phyloP scores from a whole-genome alignment of 306 rosid genomes.

The Quercus dentata region DNA sequence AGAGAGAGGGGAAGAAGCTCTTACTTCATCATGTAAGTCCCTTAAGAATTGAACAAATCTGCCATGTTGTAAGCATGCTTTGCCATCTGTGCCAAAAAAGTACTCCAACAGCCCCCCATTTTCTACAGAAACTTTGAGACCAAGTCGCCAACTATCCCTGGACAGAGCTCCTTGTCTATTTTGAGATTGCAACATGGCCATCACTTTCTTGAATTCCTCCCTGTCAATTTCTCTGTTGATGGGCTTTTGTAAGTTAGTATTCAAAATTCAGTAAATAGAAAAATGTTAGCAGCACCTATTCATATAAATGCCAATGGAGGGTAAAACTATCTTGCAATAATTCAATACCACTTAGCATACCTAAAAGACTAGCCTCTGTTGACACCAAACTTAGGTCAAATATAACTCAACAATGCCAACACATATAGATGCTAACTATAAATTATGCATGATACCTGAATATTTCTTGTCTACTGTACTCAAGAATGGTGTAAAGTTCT shows the following conservation, averaged over 20 bases:
- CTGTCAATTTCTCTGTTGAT: constrained; percentile 56
- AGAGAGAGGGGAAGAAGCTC: not conserved
- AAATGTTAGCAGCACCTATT: not conserved
- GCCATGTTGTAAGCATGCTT: constrained; percentile 41
- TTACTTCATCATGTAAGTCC: constrained; percentile 66
- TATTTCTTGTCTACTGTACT: too few species aligned
- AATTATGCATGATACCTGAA: too few species aligned
- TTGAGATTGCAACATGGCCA: constrained; percentile 67
- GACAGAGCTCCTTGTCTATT: constrained; percentile 56
- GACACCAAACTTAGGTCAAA: not conserved
- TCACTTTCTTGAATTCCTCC: constrained; percentile 72
- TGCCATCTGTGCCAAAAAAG: constrained; percentile 75
- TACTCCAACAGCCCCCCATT: constrained; percentile 65
- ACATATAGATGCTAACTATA: not conserved
- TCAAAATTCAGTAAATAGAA: not conserved
- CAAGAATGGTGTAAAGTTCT: too few species aligned
- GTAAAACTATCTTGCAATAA: not conserved
- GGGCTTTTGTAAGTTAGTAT: not conserved
- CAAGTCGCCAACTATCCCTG: constrained; percentile 44
- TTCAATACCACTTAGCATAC: not conserved
- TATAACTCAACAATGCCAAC: not conserved
- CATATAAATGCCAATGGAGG: not conserved
- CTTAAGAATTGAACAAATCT: constrained; percentile 65
- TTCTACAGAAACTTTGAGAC: constrained; percentile 45
- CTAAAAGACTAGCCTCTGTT: not conserved